Evolutionary conservation across 2,329 filamentous ascomycete genomes (phyloP), one percentile per base, ranked within the genome.

Genomic region (Botrytis fragariae): DNA sequence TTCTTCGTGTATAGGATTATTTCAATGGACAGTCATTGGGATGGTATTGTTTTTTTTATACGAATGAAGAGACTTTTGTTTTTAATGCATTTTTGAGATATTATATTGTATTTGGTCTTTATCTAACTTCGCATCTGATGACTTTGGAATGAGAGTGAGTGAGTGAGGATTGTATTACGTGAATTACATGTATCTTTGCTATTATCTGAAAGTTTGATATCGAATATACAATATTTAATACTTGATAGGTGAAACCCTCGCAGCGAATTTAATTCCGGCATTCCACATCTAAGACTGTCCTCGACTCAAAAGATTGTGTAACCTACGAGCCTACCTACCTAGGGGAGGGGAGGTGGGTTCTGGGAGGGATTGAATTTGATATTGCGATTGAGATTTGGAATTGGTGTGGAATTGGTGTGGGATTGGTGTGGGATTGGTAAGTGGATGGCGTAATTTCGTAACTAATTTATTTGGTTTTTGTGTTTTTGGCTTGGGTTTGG

Each of bases 1-100:
- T 73, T 75, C 76, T 73, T 73, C 75, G 74, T 75, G 72, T 75
- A 76, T 75, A 75, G 73, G 62, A 74, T 75, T 76, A 67, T 62
- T 57, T 57, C 59, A 67, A 72, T 72, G 69, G 63, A 70, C 72
- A 69, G n/a, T 73, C 69, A 74, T 74, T 62, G 73, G 72, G 57
- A 72, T 71, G 54, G 45, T 67, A 69, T 60, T 39, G 42, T 51
- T 68, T 48, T 51, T 44, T 62, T 62, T 39, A 39, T 62, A 71
- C 42, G 71, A 68, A 64, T 59, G 63, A 72, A 59, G n/a, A 67
- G 14, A 57, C 37, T 54, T 29, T 42, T 42, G 32, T 57, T 39
- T 54, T 54, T 68, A 39, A 68, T 54, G 64, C 64, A 54, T 39
- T 67, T 67, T 48, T 54, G 45, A n/a, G 51, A 54, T 54, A 18